Base-by-base conservation (phyloP, 257 asterid genomes). In the Solanum piurae region DNA sequence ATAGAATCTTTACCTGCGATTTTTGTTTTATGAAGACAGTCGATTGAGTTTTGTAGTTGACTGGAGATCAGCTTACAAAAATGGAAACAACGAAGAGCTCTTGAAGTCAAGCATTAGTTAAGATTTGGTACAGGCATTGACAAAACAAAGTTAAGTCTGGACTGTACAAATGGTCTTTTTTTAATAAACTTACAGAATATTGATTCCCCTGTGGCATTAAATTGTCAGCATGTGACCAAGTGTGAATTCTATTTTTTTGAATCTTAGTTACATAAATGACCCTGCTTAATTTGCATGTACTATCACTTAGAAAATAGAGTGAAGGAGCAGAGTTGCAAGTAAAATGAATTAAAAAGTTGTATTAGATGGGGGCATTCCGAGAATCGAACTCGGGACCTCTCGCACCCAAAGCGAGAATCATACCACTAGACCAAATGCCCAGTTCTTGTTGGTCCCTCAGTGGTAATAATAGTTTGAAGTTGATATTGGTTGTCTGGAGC, bases 371-470 rank as follows among this genome's bases (percentile, higher is more conserved):
- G 60, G 60, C 20, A 46, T 46, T 46, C 55, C 55, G 92, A 92
- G 94, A 92, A 93, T 96, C 86, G 93, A 95, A 92, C 94, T 92
- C 91, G 89, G 92, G 96, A 92, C 97, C 96, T 92, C 95, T 91
- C 94, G 94, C 94, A 92, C 97, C 97, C 95, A 69, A 90, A 95
- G 95, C 93, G 91, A 92, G 98, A 94, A 94, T 95, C 96, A 93
- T 94, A 91, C 95, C 97, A 92, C 96, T 92, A 93, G 95, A 93
- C 98, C 99, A 93, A 94, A 92, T 93, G 95, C 95, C 94, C 98
- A 14, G 3, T 2, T 44, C 52, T 44, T 40, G 58, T 77, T 77
- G 62, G 62, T 77, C 84, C 37, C 20, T 13, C 31, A 27, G 66
- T 42, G 38, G 49, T 3, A 42, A 13, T 25, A 18, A 27, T 44